phyloP scores from a whole-genome alignment of 352 stramenopile species.

The Globisporangium middletonii region DNA sequence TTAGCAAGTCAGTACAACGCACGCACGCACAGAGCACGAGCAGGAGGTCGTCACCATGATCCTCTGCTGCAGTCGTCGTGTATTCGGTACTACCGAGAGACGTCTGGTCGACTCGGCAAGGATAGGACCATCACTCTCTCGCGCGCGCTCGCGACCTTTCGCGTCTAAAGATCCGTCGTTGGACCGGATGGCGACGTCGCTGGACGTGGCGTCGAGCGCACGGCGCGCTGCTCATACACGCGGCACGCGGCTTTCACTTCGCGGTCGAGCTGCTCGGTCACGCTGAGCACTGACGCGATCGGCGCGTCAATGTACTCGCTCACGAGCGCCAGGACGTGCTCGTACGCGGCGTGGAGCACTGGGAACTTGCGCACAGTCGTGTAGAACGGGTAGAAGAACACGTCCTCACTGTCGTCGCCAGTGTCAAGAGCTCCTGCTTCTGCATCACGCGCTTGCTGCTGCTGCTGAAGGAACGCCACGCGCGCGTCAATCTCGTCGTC shows the following conservation, averaged over 20 bases:
- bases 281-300: constrained; percentile 33
- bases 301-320: constrained; percentile 57
- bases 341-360: constrained; percentile 47
- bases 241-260: constrained; percentile 22
- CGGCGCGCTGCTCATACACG: not conserved
- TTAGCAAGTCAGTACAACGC: not conserved
- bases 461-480: constrained; percentile 24
- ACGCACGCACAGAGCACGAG: no score
- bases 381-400: constrained; percentile 60
- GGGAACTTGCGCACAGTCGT: constrained; percentile 2
- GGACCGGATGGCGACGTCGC: not conserved
- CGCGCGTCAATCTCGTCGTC: constrained; percentile 50
- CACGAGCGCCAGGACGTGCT: constrained; percentile 55
- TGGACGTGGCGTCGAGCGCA: not conserved
- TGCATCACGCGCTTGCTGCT: not conserved
- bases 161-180: no score
- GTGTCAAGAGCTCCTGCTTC: constrained; percentile 1
- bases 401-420: constrained; percentile 8
- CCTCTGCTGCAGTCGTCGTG: no score
- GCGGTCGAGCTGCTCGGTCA: constrained; percentile 24
- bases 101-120: no score
- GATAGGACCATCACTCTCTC: no score
- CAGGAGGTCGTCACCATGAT: no score
- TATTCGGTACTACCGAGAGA: no score
- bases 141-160: no score